These are phyloP conservation scores for Plasmopara halstedii DNA, from an alignment of 352 stramenopile species.

Conservation along the genomic window DNA sequence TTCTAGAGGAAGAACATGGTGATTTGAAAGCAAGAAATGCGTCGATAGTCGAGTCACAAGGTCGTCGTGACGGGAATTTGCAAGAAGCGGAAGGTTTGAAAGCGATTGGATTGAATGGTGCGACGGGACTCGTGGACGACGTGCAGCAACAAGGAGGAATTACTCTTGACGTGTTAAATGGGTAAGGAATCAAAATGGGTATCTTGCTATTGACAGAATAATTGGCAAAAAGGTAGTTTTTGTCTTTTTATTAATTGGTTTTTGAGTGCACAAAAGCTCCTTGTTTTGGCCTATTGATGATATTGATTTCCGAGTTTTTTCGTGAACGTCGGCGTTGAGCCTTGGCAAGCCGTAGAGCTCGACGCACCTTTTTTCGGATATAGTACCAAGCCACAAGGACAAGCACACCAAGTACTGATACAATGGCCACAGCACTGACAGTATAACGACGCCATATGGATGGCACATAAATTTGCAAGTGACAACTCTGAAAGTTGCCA, in stretches of 20 bases:
- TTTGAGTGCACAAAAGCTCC: slow-evolving; percentile 58
- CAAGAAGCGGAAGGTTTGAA: slow-evolving; percentile 22
- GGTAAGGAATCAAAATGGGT: slow-evolving; percentile 21
- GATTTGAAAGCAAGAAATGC: slow-evolving; percentile 7
- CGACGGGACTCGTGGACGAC: background rate
- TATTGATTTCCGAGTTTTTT: slow-evolving; percentile 58
- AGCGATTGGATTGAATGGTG: slow-evolving; percentile 10
- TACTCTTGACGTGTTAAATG: slow-evolving; percentile 50
- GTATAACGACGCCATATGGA: slow-evolving; percentile 78
- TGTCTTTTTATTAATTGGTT: slow-evolving; percentile 28
- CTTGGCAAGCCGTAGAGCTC: slow-evolving; percentile 81
- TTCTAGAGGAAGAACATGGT: slow-evolving; percentile 1
- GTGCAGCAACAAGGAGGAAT: slow-evolving; percentile 31
- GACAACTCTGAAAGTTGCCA: slow-evolving; percentile 89
- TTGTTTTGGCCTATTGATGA: slow-evolving; percentile 31
- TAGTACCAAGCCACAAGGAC: slow-evolving; percentile 79
- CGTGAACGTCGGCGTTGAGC: slow-evolving; percentile 83
- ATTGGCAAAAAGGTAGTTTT: slow-evolving; percentile 8
- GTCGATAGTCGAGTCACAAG: slow-evolving; percentile 29
- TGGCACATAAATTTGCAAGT: slow-evolving; percentile 93
- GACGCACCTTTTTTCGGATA: slow-evolving; percentile 74
- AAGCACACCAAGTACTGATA: slow-evolving; percentile 60
- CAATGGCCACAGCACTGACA: slow-evolving; percentile 59
- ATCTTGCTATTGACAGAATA: background rate
- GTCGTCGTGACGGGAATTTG: slow-evolving; percentile 40